Percentiles rank a stretch among this genome's conserved stretches.
phyloP scores from a whole-genome alignment of 805 yeast species.

The Candida multigemmis region DNA sequence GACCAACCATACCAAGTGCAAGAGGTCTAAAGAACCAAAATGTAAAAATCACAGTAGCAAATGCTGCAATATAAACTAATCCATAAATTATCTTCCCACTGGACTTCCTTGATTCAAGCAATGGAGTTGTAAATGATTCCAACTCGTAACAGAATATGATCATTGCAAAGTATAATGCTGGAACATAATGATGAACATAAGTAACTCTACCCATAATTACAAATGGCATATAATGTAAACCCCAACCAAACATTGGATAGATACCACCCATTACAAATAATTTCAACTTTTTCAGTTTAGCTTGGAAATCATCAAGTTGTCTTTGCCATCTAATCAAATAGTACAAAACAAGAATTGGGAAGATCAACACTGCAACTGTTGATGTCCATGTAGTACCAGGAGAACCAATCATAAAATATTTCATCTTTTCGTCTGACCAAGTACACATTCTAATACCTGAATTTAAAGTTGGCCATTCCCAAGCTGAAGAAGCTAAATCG shows the following conservation, averaged over 20 bases:
- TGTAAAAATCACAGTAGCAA: conserved; percentile 22
- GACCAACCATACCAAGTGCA: conserved; percentile 37
- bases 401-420: conserved; percentile 62
- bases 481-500: conserved; percentile 63
- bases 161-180: conserved; percentile 92
- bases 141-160: conserved; percentile 58
- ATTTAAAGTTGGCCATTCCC: conserved; percentile 75
- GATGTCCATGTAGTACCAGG: conserved; percentile 71
- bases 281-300: conserved; percentile 35
- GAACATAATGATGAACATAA: conserved; percentile 92
- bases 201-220: conserved; percentile 93
- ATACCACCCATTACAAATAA: conserved; percentile 62
- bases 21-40: conserved; percentile 36
- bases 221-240: conserved; percentile 81
- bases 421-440: conserved; percentile 48
- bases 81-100: conserved; percentile 11
- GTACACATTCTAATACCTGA: conserved; percentile 71
- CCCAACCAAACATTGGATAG: conserved; percentile 87
- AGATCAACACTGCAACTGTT: conserved; percentile 45
- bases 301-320: conserved; percentile 48
- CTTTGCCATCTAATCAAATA: conserved; percentile 58
- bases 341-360: conserved; percentile 37
- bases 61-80: conserved; percentile 16
- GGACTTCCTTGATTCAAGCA: conserved; percentile 8
- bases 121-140: conserved; percentile 32